Conservation (phyloP, 768 basidiomycete genomes). For the Suillus alpinus region DNA sequence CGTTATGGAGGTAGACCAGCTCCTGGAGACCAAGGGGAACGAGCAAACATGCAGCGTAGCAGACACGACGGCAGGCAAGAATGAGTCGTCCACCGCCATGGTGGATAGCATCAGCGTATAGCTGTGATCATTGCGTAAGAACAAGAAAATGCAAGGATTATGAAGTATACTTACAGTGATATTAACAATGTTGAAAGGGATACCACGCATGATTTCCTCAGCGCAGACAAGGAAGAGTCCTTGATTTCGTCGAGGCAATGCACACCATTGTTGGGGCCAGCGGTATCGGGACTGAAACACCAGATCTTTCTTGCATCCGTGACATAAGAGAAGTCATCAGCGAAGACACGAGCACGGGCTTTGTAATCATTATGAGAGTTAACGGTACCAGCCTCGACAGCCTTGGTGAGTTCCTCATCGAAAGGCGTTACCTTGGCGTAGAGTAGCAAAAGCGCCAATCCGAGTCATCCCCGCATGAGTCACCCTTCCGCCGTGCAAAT, state of each 20-base stretch:
- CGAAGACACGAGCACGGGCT: slow-evolving; percentile 88
- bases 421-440: slow-evolving; percentile 92
- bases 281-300: slow-evolving; percentile 99
- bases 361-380: slow-evolving; percentile 97
- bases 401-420: slow-evolving; percentile 90
- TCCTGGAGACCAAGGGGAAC: slow-evolving; percentile 92
- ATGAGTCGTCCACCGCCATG: slow-evolving; percentile 99
- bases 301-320: slow-evolving; percentile 99
- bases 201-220: slow-evolving; percentile 99
- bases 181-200: slow-evolving; percentile 94
- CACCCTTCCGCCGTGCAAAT: too few relatives aligned
- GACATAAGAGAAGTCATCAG: slow-evolving; percentile 95
- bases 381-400: slow-evolving; percentile 86
- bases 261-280: slow-evolving; percentile 98
- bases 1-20: slow-evolving; percentile 88
- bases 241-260: slow-evolving; percentile 99
- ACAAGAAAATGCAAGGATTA: not conserved
- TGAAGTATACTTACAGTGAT: slow-evolving; percentile 66
- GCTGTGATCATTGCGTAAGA: slow-evolving; percentile 38
- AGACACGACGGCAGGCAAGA: slow-evolving; percentile 93
- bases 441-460: too few relatives aligned
- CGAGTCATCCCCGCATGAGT: too few relatives aligned
- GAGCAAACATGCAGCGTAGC: slow-evolving; percentile 93
- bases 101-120: slow-evolving; percentile 98
- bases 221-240: slow-evolving; percentile 95